Conservation (phyloP, 2,329 filamentous ascomycete species). For the Fusarium verticillioides region DNA sequence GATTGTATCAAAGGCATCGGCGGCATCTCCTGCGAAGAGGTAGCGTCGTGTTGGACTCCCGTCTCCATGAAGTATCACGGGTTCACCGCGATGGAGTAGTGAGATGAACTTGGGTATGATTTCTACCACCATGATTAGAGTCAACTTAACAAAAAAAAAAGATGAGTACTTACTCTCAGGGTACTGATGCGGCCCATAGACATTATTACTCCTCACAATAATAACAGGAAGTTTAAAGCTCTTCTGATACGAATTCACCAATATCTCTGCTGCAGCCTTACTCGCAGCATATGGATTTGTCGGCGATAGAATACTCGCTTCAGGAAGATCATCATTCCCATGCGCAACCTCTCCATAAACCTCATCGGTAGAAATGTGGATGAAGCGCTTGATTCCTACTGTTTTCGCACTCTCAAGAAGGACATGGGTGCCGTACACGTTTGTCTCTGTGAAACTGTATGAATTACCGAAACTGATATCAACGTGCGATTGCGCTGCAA, state of each 20-base stretch:
- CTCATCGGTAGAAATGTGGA: slow-evolving; percentile 87
- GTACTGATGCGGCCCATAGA: slow-evolving; percentile 86
- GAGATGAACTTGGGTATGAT: slow-evolving; percentile 88
- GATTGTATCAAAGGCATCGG: slow-evolving; percentile 85
- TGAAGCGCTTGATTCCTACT: slow-evolving; percentile 76
- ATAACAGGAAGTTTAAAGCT: slow-evolving; percentile 84
- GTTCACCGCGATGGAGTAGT: slow-evolving; percentile 74
- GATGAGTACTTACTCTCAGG: slow-evolving; percentile 73
- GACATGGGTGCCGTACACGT: slow-evolving; percentile 85
- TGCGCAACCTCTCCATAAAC: slow-evolving; percentile 84
- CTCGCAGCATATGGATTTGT: slow-evolving; percentile 86
- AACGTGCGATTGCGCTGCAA: slow-evolving; percentile 85
- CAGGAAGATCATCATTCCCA: slow-evolving; percentile 75
- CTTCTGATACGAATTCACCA: slow-evolving; percentile 83
- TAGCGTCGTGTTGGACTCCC: slow-evolving; percentile 81
- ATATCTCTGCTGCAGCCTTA: slow-evolving; percentile 86
- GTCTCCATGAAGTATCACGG: slow-evolving; percentile 80
- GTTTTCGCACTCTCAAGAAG: slow-evolving; percentile 81
- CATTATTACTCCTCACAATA: slow-evolving; percentile 85
- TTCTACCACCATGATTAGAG: slow-evolving; percentile 58
- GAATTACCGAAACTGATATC: slow-evolving; percentile 86
- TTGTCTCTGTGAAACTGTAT: slow-evolving; percentile 82
- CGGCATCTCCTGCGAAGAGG: slow-evolving; percentile 81
- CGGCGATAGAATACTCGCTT: slow-evolving; percentile 80
- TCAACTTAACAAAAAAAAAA: rapidly evolving